Evolutionary conservation across 345 rosid genomes (phyloP), one percentile per base, ranked within the genome.

Genomic region (Psidium guajava): DNA sequence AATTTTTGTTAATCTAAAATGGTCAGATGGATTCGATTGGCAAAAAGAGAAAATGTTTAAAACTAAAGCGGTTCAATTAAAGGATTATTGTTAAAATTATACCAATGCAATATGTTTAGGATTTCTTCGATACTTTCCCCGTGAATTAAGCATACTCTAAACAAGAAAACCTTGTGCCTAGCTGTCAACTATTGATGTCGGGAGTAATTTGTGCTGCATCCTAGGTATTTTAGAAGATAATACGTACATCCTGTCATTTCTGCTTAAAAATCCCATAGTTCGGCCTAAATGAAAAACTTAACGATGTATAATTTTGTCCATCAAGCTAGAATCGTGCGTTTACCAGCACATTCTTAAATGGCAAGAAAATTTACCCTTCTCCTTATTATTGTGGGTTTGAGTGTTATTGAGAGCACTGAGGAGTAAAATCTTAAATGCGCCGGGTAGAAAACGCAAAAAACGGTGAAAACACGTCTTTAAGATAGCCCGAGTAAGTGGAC

Each of bases 211-310:
- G 28, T 27, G 20, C 9, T 59, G 4, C 10, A 27, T 18, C 8
- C 15, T 59, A 0, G 9, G 9, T 27, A 27, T 27, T 59, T 59
- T 2, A 59, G 0, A 59, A 27, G 40, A 59, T 6, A 14, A 6
- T n/a, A n/a, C n/a, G n/a, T 59, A 59, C 73, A 59, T n/a, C 27
- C 6, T 28, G 3, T 36, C 8, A 59, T 59, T 36, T n/a, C 28
- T 27, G 9, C 69, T 58, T 58, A 27, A 0, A 59, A 59, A 59
- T n/a, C 36, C 28, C 27, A 0, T 59, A 27, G 20, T 27, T 27
- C 0, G 3, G 8, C 5, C 0, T 27, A 2, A n/a, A n/a, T 8
- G 8, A 16, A 59, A 59, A 59, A 27, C 36, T 59, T 27, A 13
- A 59, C 13, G n/a, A 36, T n/a, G 2, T 59, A 59, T 59, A 13